Percentiles rank a stretch among this genome's conserved stretches.
Conservation (phyloP, 2,329 filamentous ascomycete species). For the Rutstroemia sp. region DNA sequence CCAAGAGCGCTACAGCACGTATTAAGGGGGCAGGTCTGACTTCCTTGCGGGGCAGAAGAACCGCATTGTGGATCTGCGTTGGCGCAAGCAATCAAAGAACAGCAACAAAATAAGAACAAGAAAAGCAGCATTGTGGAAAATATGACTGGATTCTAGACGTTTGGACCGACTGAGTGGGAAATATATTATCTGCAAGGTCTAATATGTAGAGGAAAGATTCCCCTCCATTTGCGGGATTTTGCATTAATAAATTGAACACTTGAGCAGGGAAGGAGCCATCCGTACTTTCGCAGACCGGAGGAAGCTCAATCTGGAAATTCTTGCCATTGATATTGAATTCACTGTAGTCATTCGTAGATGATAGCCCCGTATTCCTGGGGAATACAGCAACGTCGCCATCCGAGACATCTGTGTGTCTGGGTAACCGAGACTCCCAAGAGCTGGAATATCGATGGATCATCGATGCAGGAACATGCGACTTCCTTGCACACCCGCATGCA, state of each 20-base stretch:
- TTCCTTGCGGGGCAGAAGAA: background rate
- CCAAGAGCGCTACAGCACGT: constrained; percentile 5
- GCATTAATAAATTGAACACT: background rate
- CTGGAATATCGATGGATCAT: background rate
- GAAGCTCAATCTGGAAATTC: background rate
- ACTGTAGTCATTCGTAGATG: constrained; percentile 1
- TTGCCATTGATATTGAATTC: background rate
- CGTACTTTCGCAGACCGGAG: background rate
- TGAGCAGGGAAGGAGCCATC: constrained; percentile 1
- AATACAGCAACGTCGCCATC: background rate
- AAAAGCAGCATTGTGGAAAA: background rate
- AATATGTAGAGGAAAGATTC: background rate
- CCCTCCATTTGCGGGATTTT: constrained; percentile 3
- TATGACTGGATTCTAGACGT: background rate
- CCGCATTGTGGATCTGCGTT: constrained; percentile 4
- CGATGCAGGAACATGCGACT: background rate
- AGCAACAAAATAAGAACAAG: background rate
- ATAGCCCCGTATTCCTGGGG: background rate
- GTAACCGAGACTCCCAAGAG: background rate
- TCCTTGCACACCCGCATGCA: background rate
- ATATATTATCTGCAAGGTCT: background rate
- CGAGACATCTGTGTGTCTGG: background rate
- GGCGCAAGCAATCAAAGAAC: background rate
- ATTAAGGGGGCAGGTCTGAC: constrained; percentile 5
- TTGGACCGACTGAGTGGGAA: background rate